Evolutionary conservation across 371 early-diverging fungal species (phyloP).

Genomic region (Fennellomyces sp.): DNA sequence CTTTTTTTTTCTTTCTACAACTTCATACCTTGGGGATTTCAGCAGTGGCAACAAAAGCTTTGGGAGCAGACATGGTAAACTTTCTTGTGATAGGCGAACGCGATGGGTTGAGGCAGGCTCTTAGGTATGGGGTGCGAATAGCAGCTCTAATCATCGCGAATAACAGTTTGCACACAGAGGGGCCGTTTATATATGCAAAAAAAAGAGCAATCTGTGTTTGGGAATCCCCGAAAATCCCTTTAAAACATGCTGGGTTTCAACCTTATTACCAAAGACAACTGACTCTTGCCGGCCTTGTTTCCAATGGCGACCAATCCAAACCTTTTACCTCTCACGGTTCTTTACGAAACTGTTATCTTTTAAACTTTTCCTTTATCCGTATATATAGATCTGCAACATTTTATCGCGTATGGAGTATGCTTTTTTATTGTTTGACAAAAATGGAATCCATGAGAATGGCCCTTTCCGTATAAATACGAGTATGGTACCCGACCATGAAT

Average conservation of each 20-base stretch:
- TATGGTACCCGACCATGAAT: too few species aligned
- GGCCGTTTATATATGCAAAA: constrained; percentile 4
- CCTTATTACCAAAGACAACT: constrained; percentile 1
- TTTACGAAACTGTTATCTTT: too few species aligned
- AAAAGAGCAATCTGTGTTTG: not conserved
- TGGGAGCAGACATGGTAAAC: constrained; percentile 7
- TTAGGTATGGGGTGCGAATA: constrained; percentile 26
- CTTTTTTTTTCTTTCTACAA: not conserved
- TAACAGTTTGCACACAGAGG: not conserved
- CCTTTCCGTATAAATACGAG: too few species aligned
- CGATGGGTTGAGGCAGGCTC: constrained; percentile 33
- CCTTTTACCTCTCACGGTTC: too few species aligned
- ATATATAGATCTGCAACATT: too few species aligned
- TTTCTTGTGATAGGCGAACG: constrained; percentile 5
- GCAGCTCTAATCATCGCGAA: constrained; percentile 12
- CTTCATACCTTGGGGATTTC: constrained; percentile 40
- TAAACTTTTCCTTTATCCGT: too few species aligned
- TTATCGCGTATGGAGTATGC: too few species aligned
- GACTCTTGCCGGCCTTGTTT: too few species aligned
- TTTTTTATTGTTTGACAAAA: too few species aligned
- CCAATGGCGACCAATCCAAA: too few species aligned
- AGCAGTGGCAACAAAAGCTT: constrained; percentile 24
- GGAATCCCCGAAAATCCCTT: not conserved
- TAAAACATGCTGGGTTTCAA: not conserved
- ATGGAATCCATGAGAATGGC: too few species aligned